phyloP scores from a whole-genome alignment of 768 basidiomycete genomes.

The Podaxis sp. region DNA sequence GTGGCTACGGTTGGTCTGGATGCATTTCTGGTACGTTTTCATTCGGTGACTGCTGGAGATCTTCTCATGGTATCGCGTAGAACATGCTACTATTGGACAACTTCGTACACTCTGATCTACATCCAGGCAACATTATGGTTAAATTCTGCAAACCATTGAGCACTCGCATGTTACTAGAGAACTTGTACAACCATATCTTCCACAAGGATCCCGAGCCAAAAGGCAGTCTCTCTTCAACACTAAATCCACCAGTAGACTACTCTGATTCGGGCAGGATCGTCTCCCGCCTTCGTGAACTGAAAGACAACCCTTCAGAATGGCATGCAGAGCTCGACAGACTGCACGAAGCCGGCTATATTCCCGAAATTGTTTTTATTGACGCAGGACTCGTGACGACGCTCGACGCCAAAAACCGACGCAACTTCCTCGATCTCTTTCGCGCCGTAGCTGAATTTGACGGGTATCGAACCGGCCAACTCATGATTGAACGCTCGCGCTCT shows the following conservation, averaged over 20 bases:
- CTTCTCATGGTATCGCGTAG: conserved; percentile 35
- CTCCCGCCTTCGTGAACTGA: conserved; percentile 61
- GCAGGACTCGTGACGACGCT: conserved; percentile 93
- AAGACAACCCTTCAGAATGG: conserved; percentile 65
- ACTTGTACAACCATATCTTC: conserved; percentile 57
- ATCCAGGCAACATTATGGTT: conserved; percentile 96
- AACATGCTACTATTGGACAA: conserved; percentile 99
- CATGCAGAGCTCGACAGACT: conserved; percentile 61
- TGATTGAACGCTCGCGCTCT: conserved; percentile 91
- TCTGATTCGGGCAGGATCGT: conserved; percentile 65
- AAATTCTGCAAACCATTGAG: conserved; percentile 89
- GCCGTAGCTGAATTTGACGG: conserved; percentile 97
- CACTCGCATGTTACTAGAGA: conserved; percentile 60
- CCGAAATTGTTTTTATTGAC: conserved; percentile 95
- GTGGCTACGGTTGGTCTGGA: conserved; percentile 92
- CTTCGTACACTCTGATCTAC: conserved; percentile 91
- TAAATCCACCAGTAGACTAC: conserved; percentile 34
- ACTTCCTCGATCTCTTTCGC: conserved; percentile 96
- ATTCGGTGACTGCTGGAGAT: not conserved
- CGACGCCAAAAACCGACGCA: conserved; percentile 74
- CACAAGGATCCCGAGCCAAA: conserved; percentile 21
- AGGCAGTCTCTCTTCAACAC: conserved; percentile 22
- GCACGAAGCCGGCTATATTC: conserved; percentile 73
- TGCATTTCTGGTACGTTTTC: conserved; percentile 78
- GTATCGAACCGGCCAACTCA: conserved; percentile 90